A percentile compares a stretch with the other conserved stretches of the same genome.
phyloP scores from a whole-genome alignment of 768 basidiomycete species.

The Chalciporus piperatus region DNA sequence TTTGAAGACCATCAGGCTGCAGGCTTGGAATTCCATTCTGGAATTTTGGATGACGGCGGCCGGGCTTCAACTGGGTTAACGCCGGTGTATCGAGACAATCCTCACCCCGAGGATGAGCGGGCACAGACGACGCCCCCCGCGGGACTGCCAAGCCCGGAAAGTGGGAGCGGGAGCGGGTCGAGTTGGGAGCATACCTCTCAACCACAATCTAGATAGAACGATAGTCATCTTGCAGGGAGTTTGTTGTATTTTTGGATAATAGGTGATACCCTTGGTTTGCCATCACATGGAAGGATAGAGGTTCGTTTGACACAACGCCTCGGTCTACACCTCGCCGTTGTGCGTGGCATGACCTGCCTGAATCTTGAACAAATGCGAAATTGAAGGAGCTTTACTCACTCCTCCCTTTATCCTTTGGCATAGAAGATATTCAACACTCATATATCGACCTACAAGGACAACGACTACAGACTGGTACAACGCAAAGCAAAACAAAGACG shows the following conservation, averaged over 20 bases:
- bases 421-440: background rate
- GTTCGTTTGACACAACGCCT: too few relatives aligned
- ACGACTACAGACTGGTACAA: conserved; percentile 13
- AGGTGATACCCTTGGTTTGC: background rate
- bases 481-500: conserved; percentile 7
- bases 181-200: conserved; percentile 75
- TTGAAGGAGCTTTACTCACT: too few relatives aligned
- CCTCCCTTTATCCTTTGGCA: too few relatives aligned
- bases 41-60: conserved; percentile 81
- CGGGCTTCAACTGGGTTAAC: conserved; percentile 31
- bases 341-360: too few relatives aligned
- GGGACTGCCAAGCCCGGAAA: conserved; percentile 32
- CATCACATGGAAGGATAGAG: background rate
- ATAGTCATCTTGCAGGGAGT: background rate
- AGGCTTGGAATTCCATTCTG: conserved; percentile 65
- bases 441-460: conserved; percentile 11
- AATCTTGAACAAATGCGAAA: too few relatives aligned
- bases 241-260: conserved; percentile 20
- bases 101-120: conserved; percentile 24
- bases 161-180: conserved; percentile 47
- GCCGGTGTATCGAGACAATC: conserved; percentile 53
- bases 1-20: conserved; percentile 36
- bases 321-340: too few relatives aligned
- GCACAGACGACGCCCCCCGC: background rate
- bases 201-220: conserved; percentile 24